A percentile compares a stretch with the other conserved stretches of the same genome.
phyloP scores from a whole-genome alignment of 1,139 yeast genomes.

The Hanseniaspora sp. region DNA sequence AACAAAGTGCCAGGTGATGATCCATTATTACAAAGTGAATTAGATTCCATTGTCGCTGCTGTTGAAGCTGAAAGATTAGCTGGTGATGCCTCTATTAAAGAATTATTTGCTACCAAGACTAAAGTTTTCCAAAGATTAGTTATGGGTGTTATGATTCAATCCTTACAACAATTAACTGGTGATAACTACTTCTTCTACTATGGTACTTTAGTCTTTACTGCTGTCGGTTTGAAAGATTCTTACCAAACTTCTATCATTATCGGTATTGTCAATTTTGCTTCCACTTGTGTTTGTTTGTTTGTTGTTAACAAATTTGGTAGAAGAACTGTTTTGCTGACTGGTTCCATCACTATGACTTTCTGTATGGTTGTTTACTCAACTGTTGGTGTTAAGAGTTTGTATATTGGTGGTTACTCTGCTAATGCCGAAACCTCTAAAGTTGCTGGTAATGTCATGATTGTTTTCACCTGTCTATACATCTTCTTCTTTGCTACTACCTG shows the following conservation, averaged over 20 bases:
- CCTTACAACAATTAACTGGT: conserved; percentile 67
- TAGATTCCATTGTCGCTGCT: conserved; percentile 51
- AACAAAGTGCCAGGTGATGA: conserved; percentile 37
- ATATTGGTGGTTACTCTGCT: conserved; percentile 22
- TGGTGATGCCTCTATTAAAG: conserved; percentile 33
- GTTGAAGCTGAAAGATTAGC: conserved; percentile 38
- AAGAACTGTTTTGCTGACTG: conserved; percentile 47
- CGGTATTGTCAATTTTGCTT: conserved; percentile 60
- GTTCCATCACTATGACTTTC: conserved; percentile 47
- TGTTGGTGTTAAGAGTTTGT: conserved; percentile 49
- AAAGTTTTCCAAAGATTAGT: conserved; percentile 48
- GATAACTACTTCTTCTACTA: conserved; percentile 65
- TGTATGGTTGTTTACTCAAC: conserved; percentile 52
- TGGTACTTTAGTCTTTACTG: conserved; percentile 57
- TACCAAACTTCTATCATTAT: conserved; percentile 59
- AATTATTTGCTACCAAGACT: conserved; percentile 28
- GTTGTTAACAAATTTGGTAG: conserved; percentile 56
- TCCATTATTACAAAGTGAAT: conserved; percentile 42
- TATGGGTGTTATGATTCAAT: conserved; percentile 54
- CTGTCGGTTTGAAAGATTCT: conserved; percentile 57
- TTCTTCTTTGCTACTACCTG: conserved; percentile 74
- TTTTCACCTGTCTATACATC: conserved; percentile 65
- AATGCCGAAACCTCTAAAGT: conserved; percentile 28
- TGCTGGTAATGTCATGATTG: conserved; percentile 68
- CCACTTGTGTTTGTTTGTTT: conserved; percentile 54